Base-by-base conservation (phyloP, 768 basidiomycete genomes). In the Amanita phalloides region DNA sequence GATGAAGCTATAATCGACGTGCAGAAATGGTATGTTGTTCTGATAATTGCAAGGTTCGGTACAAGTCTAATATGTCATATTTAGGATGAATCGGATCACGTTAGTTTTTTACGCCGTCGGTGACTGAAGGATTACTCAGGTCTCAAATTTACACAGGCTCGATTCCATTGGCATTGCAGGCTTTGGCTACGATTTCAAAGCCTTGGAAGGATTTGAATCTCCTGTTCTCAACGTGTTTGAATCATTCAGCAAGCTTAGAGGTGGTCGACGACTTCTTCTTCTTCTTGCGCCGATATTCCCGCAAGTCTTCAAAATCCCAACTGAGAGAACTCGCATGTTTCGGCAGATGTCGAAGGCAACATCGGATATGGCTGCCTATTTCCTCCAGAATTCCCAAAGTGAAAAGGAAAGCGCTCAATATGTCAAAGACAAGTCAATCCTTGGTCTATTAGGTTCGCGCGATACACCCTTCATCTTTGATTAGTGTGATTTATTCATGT, bases 11-110 rank as follows among this genome's bases (percentile, higher is more conserved):
- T 70, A 3, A 71, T 78, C 26, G 74, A 79, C 37, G 74, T 78
- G 8, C 73, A 78, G 53, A 62, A 57, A 44, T 78, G 77, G 74
- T 72, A 41, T 5, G 64, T 61, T 36, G 20, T 37, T 28, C 3
- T 13, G n/a, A 11, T 23, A 13, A 20, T 9, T 2, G 4, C 6
- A 35, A 7, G 9, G 33, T 4, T 5, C 17, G 11, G 11, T 32
- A 10, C 20, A 6, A 20, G 7, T 14, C 17, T 30, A 13, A 41
- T 26, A 6, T 37, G 26, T 45, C 25, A 23, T 25, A 10, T 35
- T 2, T 25, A 68, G 68, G 69, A 77, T 75, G 77, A 76, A 72
- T 56, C 63, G 60, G 50, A 64, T 75, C 21, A 68, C 75, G 74
- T 71, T 58, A 44, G 67, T 59, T 13, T 17, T 11, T 4, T 9